These are phyloP conservation scores for Helminthosporium solani DNA, from an alignment of 2,329 filamentous ascomycete genomes.

Conservation along the genomic window DNA sequence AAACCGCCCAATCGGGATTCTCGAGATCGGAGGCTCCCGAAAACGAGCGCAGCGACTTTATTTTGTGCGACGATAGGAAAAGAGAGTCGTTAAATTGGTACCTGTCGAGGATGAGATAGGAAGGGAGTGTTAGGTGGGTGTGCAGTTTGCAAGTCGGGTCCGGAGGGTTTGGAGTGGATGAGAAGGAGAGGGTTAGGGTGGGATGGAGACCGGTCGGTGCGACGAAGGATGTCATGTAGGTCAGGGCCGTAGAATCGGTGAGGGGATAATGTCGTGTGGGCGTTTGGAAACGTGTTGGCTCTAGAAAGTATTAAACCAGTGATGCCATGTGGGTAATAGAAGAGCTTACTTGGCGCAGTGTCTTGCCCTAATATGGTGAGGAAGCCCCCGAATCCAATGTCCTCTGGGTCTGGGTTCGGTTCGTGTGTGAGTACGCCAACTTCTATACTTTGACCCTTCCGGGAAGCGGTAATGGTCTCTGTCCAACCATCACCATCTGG, in stretches of 20 bases:
- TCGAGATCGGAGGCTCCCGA: slow-evolving; percentile 84
- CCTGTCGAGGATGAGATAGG: slow-evolving; percentile 77
- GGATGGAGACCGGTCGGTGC: slow-evolving; percentile 80
- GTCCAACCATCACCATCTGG: slow-evolving; percentile 46
- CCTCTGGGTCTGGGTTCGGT: slow-evolving; percentile 64
- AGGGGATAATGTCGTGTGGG: slow-evolving; percentile 75
- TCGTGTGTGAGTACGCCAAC: slow-evolving; percentile 76
- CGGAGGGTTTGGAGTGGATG: slow-evolving; percentile 53
- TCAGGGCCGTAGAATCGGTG: slow-evolving; percentile 49
- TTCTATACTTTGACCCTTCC: slow-evolving; percentile 62
- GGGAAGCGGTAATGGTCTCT: slow-evolving; percentile 42
- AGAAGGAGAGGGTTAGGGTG: slow-evolving; percentile 68
- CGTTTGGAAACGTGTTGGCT: slow-evolving; percentile 79
- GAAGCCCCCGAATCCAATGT: slow-evolving; percentile 76
- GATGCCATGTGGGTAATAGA: neutral
- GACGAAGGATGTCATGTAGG: slow-evolving; percentile 66
- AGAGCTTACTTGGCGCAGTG: slow-evolving; percentile 58
- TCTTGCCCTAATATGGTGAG: slow-evolving; percentile 77
- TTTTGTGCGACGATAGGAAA: slow-evolving; percentile 78
- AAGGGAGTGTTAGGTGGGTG: slow-evolving; percentile 80
- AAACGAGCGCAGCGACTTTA: slow-evolving; percentile 66
- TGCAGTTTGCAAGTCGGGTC: slow-evolving; percentile 65
- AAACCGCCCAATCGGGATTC: slow-evolving; percentile 77
- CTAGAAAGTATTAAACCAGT: slow-evolving; percentile 41
- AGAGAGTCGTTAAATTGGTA: slow-evolving; percentile 78